Percentiles rank a stretch among this genome's conserved stretches.
phyloP scores from a whole-genome alignment of 257 asterid genomes.

The Fraxinus cuspidata region DNA sequence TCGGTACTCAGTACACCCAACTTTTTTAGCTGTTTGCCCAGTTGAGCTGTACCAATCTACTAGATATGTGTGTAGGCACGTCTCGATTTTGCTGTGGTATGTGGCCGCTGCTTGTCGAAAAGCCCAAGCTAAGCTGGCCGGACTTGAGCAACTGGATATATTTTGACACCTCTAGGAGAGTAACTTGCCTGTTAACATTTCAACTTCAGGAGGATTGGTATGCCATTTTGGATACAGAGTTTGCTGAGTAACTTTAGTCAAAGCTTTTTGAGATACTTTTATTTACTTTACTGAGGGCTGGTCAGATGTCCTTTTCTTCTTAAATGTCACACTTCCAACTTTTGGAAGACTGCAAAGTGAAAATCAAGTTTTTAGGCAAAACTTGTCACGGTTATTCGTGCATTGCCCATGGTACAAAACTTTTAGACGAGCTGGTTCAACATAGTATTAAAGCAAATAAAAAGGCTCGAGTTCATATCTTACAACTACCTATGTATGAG shows the following conservation, averaged over 20 bases:
- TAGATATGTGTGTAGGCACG: too few relatives aligned
- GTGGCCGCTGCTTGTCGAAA: not conserved
- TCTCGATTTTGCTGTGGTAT: too few relatives aligned
- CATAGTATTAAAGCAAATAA: too few relatives aligned
- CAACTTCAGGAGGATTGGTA: not conserved
- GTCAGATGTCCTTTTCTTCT: conserved; percentile 45
- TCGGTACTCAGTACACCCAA: not conserved
- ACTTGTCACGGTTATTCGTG: conserved; percentile 21
- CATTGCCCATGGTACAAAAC: not conserved
- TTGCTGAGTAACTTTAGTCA: conserved; percentile 13
- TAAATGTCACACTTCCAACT: conserved; percentile 34
- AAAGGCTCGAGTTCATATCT: not conserved
- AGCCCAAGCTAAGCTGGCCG: not conserved
- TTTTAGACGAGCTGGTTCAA: too few relatives aligned
- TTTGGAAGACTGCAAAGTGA: conserved; percentile 20
- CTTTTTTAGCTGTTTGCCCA: not conserved
- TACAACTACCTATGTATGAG: not conserved
- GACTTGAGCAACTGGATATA: not conserved
- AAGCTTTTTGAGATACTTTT: conserved; percentile 23
- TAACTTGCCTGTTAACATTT: not conserved
- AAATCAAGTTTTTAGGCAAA: conserved; percentile 29
- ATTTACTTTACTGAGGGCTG: conserved; percentile 29
- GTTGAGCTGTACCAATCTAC: not conserved
- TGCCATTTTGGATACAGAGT: not conserved
- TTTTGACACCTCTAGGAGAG: not conserved